Base-by-base conservation (phyloP, 2,329 filamentous ascomycete genomes). In the Colletotrichum sp. region DNA sequence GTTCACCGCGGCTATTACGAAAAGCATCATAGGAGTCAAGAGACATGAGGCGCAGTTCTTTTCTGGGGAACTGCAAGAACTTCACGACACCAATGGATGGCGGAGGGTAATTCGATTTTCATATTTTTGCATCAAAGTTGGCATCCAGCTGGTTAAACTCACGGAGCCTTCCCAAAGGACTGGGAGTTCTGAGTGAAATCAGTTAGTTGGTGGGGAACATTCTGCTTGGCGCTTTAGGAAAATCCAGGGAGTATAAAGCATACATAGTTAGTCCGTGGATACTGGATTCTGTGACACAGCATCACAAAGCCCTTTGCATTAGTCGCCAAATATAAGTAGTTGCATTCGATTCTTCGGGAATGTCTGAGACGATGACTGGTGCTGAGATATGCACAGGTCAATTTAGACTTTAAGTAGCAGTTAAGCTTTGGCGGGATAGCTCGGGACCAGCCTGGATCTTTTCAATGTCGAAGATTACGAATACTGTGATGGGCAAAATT, bases 241-340 rank as follows among this genome's bases (percentile, higher is more conserved):
- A 68, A 32, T 60, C 52, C 32, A 26, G 28, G 66, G 68, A 72
- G 72, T 72, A 66, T 26, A 55, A 67, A 67, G 72, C 68, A 72
- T 72, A 32, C 36, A 67, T 67, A 36, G n/a, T 36, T 72, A 26
- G 18, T 21, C 55, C 30, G 24, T 28, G 36, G 34, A 60, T 16
- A 52, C n/a, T 52, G 72, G 24, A 36, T 61, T 32, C 16, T 32
- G 16, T 72, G 52, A 30, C 32, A 58, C 18, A 32, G 30, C 34
- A 63, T 30, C 48, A 48, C 38, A 10, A 16, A 43, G 69, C 13
- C 63, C 32, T 43, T 32, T 63, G 38, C 72, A 55, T 66, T 63
- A 38, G 52, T 55, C 30, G 48, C 43, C 34, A 13, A 72, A 63
- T 67, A 72, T 71, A 60, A 28, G 58, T 43, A 60, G n/a, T 61